Conservation (phyloP, 805 yeast genomes). For the Ogataea nakhonphanomensis region DNA sequence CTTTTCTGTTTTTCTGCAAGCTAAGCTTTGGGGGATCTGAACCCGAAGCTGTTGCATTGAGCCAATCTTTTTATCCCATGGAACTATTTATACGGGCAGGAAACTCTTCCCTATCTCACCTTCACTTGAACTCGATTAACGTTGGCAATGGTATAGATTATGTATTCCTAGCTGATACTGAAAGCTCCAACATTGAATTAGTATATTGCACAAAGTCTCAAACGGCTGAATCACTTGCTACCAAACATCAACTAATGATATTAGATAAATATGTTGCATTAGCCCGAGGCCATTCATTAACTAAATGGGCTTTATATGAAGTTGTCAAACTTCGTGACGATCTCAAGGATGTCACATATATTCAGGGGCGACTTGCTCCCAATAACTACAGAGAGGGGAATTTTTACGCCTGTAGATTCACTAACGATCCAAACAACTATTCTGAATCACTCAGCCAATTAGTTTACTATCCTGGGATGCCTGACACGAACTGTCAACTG, state of each 20-base stretch:
- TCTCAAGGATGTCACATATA: constrained; percentile 1
- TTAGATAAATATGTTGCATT: constrained; percentile 14
- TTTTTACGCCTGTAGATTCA: constrained; percentile 39
- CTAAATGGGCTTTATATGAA: constrained; percentile 5
- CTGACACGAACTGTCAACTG: constrained; percentile 8
- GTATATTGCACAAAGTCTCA: constrained; percentile 6
- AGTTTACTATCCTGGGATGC: constrained; percentile 19
- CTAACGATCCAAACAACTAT: constrained; percentile 39
- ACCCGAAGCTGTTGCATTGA: neutral
- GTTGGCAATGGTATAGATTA: constrained; percentile 20
- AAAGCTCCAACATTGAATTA: constrained; percentile 10
- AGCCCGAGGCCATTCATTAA: constrained; percentile 10
- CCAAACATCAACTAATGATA: constrained; percentile 11
- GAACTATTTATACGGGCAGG: constrained; percentile 8
- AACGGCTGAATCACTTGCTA: constrained; percentile 8
- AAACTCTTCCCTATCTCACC: constrained; percentile 3
- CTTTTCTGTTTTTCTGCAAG: neutral
- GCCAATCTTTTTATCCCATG: constrained; percentile 3
- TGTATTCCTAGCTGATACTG: constrained; percentile 14
- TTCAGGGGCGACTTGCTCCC: constrained; percentile 15
- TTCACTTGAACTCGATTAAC: constrained; percentile 14
- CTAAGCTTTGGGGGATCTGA: neutral
- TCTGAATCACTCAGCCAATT: constrained; percentile 28
- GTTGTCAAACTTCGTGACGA: constrained; percentile 4
- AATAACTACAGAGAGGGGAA: constrained; percentile 7